phyloP scores from a whole-genome alignment of 768 basidiomycete species.

The Pleurotus ostreatus region DNA sequence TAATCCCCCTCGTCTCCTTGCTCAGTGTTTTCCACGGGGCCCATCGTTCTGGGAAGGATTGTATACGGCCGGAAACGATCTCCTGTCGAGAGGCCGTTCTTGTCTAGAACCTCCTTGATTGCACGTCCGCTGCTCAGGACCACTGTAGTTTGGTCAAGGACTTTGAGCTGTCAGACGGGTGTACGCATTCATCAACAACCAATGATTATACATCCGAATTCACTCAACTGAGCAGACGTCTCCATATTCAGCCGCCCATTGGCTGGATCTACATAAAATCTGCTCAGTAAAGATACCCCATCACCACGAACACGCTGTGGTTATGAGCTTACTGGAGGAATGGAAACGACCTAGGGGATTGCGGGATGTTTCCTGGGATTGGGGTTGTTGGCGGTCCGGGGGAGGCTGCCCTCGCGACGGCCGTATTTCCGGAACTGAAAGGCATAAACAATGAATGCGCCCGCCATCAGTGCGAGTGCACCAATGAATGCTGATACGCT shows the following conservation, averaged over 20 bases:
- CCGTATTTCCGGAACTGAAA: conserved; percentile 4
- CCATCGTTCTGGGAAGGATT: conserved; percentile 12
- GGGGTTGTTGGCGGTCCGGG: conserved; percentile 21
- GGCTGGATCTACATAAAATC: conserved; percentile 5
- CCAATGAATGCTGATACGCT: too few relatives aligned
- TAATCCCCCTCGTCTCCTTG: background rate
- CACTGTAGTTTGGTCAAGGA: conserved; percentile 17
- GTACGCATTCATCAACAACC: too few relatives aligned
- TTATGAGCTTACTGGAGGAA: background rate
- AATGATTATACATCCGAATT: too few relatives aligned
- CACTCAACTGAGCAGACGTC: conserved; percentile 11
- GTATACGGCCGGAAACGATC: conserved; percentile 21
- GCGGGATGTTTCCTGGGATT: conserved; percentile 18
- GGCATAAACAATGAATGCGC: background rate
- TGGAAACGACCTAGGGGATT: conserved; percentile 14
- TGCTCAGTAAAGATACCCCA: background rate
- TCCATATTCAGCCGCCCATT: conserved; percentile 14
- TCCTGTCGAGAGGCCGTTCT: conserved; percentile 16
- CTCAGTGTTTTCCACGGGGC: conserved; percentile 13
- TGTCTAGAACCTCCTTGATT: conserved; percentile 25
- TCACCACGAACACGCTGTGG: too few relatives aligned
- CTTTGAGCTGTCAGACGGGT: conserved; percentile 15
- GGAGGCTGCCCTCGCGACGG: conserved; percentile 13
- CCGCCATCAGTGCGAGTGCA: too few relatives aligned
- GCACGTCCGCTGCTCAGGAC: conserved; percentile 17